Base-by-base conservation (phyloP, 2,329 filamentous ascomycete genomes). In the Graphiopsis chlorocephala region DNA sequence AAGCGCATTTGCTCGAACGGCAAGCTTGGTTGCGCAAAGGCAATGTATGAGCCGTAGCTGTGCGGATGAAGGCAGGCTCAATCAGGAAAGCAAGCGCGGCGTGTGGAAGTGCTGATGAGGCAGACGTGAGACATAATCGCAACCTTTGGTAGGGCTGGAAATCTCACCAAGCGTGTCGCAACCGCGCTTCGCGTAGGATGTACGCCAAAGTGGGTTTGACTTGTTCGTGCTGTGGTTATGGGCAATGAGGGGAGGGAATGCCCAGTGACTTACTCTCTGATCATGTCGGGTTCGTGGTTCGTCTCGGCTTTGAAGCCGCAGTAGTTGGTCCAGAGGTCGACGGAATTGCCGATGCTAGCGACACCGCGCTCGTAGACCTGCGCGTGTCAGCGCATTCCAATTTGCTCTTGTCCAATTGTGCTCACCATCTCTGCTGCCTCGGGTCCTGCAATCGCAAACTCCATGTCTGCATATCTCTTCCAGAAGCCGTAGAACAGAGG, bases 381-480 rank as follows among this genome's bases (percentile, higher is more conserved):
- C 12, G 14, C 28, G 1, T 33, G 31, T 74, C 64, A 75, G 71
- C 67, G 35, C 26, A 6, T 31, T 69, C 29, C 35, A 1, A 60
- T 78, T 65, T 79, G 75, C 65, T 47, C 47, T 35, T 29, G 28
- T 53, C 20, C 55, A 10, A 53, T 26, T 61, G 42, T 42, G 25
- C 85, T 74, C 78, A 97, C 93, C 90, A 97, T 96, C 78, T 98
- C 95, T 62, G 95, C 95, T 50, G 94, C 94, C 82, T 99, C 95
- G 5, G 95, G 96, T 20, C 95, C 95, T 4, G 93, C 93, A 69
- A 99, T 97, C 59, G 93, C 93, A 80, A 99, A 99, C 75, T 99
- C 95, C 68, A 96, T 85, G 74, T 98, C 94, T 74, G 95, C 95
- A 84, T 98, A 99, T 78, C 97, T 98, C 83, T 98, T 98, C 95